Base-by-base conservation (phyloP, 768 basidiomycete species). In the Peribolospora kevripleyi region DNA sequence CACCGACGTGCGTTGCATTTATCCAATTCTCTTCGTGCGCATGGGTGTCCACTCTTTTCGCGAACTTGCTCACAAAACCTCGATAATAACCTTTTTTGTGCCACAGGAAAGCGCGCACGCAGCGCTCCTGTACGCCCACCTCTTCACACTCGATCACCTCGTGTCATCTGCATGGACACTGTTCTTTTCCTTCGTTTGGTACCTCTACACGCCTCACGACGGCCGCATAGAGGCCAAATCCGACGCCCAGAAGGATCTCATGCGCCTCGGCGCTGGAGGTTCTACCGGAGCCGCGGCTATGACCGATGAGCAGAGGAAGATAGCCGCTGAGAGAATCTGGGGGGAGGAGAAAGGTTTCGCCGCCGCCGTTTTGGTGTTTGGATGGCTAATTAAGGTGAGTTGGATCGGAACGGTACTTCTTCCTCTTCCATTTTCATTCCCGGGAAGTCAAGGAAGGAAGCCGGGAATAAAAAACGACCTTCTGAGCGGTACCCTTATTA, bases 61-160 rank as follows among this genome's bases (percentile, higher is more conserved):
- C n/a, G 7, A n/a, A 10, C 57, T n/a, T 54, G 14, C 4, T 42
- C 52, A 54, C 39, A 47, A 55, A 42, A 52, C 25, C 55, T 55
- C 40, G 62, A 13, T 9, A 13, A 47, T 46, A 6, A 10, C 7
- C 42, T 3, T 8, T n/a, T 25, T n/a, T 3, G 6, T 0, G 4
- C 49, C 54, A 38, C 69, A 97, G 90, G 93, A 97, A 73, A 78
- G 91, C 62, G 73, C 87, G 3, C 77, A 78, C 57, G 77, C 84
- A 55, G 78, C 82, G 3, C 74, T 90, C 14, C 81, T 84, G 61
- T 85, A 93, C 66, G 83, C 90, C 0, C 90, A 98, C 66, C 69
- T 87, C 42, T 98, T 86, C 71, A 76, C 82, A 56, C 76, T 84
- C 55, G 93, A 98, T 68, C 90, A 98, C 68, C 67, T 93, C 55